phyloP scores from a whole-genome alignment of 257 asterid genomes.

The Mentha longifolia region DNA sequence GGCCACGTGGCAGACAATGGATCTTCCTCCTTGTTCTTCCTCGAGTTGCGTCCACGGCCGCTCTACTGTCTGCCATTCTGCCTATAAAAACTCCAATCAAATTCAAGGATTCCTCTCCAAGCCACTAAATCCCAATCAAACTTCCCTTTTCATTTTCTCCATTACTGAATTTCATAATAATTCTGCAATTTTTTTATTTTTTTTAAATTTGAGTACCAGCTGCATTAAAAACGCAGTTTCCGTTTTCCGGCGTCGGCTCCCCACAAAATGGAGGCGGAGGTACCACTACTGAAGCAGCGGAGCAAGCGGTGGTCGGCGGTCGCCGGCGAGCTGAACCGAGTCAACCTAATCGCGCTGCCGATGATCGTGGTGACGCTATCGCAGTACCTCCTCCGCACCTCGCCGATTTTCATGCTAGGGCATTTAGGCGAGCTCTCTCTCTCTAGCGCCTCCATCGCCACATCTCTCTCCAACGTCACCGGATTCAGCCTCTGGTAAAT shows the following conservation, averaged over 20 bases:
- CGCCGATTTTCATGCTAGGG: constrained; percentile 72
- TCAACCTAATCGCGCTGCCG: constrained; percentile 62
- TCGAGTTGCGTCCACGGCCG: background rate
- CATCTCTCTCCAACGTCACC: constrained; percentile 56
- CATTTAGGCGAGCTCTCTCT: constrained; percentile 62
- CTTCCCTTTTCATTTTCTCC: too few relatives aligned
- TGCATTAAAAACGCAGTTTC: background rate
- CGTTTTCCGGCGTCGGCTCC: background rate
- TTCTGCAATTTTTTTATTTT: too few relatives aligned
- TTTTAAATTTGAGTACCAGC: background rate
- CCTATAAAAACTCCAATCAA: background rate
- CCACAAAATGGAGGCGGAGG: constrained; percentile 36
- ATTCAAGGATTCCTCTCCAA: background rate
- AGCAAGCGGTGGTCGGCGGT: constrained; percentile 28
- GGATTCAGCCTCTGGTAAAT: constrained; percentile 70
- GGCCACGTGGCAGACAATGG: background rate
- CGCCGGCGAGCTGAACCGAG: constrained; percentile 54
- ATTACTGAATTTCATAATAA: too few relatives aligned
- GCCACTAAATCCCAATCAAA: background rate
- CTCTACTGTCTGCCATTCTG: background rate
- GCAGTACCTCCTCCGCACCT: constrained; percentile 55
- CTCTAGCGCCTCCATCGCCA: constrained; percentile 69
- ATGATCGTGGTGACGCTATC: constrained; percentile 64
- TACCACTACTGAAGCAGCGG: constrained; percentile 35
- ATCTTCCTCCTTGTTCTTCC: background rate